These are phyloP conservation scores for Crucihimalaya himalaica DNA, from an alignment of 345 rosid species.

Conservation along the genomic window DNA sequence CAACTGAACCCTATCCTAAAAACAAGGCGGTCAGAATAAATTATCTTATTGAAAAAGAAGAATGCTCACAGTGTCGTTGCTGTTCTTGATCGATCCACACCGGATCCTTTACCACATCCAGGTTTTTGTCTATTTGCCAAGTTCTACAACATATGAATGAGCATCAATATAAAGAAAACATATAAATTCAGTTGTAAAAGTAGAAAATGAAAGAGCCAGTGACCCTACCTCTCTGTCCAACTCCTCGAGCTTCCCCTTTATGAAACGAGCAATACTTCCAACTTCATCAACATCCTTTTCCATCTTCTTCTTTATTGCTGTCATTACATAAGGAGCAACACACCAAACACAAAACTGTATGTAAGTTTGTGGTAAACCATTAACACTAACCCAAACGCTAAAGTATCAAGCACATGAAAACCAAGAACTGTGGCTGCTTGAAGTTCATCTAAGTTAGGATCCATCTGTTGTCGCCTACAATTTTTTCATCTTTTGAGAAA, in stretches of 20 bases:
- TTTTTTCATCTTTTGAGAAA: neutral
- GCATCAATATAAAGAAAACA: neutral
- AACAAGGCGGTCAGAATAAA: neutral
- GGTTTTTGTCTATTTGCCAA: slow-evolving; percentile 82
- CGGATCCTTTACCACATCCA: slow-evolving; percentile 88
- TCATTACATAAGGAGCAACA: slow-evolving; percentile 25
- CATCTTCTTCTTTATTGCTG: slow-evolving; percentile 90
- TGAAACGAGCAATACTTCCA: slow-evolving; percentile 75
- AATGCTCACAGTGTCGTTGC: slow-evolving; percentile 69
- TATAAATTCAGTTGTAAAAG: neutral
- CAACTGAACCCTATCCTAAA: neutral
- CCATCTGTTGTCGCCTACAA: neutral
- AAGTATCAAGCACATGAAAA: neutral
- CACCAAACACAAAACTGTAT: slow-evolving; percentile 22
- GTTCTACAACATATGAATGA: slow-evolving; percentile 52
- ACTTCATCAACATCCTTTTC: slow-evolving; percentile 93
- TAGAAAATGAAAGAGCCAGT: slow-evolving; percentile 11
- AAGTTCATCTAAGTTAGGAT: neutral
- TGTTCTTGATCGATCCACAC: slow-evolving; percentile 86
- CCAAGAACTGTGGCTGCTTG: neutral
- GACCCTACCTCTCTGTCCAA: slow-evolving; percentile 68
- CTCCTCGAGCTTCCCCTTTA: slow-evolving; percentile 73
- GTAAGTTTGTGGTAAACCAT: slow-evolving; percentile 2
- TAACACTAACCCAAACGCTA: slow-evolving; percentile 1
- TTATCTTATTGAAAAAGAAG: neutral